Evolutionary conservation across 805 yeast genomes (phyloP), one percentile per base, ranked within the genome.

Genomic region (Candida insectalens): DNA sequence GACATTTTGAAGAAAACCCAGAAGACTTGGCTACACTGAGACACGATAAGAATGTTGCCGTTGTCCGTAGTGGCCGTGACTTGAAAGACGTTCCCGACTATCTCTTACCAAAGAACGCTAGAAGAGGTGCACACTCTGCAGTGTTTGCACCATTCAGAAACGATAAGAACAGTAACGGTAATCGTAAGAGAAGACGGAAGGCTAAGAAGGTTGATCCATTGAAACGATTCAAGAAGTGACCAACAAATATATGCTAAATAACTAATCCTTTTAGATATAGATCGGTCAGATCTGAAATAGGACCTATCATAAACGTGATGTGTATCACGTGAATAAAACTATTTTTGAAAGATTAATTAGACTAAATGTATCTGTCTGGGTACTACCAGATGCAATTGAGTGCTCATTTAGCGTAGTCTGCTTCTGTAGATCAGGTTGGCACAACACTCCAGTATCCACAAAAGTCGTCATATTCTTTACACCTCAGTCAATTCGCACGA

Each of bases 1-100:
- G 96, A 51, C 95, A 85, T 60, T 92, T 92, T 54, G 96, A 89
- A 57, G 97, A 92, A 52, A 92, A 92, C 53, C 98, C 98, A 6
- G 94, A 84, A 51, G 98, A 92, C 59, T 69, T 92, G 48, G 75
- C 76, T 15, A 75, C 82, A 34, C 71, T 92, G 53, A 80, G 96
- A 53, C 98, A 92, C 51, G 98, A 92, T 54, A 83, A 79, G 49
- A 95, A 83, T 44, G 55, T 84, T 37, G 94, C 88, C 50, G 77
- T 89, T 7, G 65, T 88, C 1, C 74, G 94, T 56, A 71, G 77
- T 5, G 96, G 88, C 55, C 62, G 73, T 21, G 95, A 92, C 51
- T 67, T 92, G 62, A 88, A 84, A 55, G 73, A 94, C 55, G 89
- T 92, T 20, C 98, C 98, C 1, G 87, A 83, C 29, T 92, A 92